Conservation (phyloP, 192 early-diverging fungal genomes). For the Podila horticola region DNA sequence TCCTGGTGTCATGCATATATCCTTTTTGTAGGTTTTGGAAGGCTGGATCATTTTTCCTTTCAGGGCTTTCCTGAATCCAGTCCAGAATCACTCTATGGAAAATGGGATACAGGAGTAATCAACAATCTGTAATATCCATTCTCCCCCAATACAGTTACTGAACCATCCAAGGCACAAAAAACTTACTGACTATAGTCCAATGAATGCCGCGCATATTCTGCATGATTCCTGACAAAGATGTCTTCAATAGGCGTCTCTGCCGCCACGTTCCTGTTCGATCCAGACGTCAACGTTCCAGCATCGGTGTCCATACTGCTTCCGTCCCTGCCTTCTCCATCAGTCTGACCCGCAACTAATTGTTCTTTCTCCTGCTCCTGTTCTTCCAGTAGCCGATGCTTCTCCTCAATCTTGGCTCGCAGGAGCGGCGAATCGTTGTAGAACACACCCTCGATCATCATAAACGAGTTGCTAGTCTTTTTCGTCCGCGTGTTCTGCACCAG, state of each 20-base stretch:
- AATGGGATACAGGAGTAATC: neutral
- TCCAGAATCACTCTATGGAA: conserved; percentile 67
- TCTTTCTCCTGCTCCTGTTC: conserved; percentile 2
- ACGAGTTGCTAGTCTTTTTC: conserved; percentile 70
- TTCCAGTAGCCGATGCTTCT: conserved; percentile 7
- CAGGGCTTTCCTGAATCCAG: conserved; percentile 69
- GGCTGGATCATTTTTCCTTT: conserved; percentile 58
- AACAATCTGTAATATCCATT: neutral
- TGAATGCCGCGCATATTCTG: conserved; percentile 9
- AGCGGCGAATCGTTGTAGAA: conserved; percentile 80
- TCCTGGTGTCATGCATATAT: conserved; percentile 68
- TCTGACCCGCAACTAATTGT: neutral
- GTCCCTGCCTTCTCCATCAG: neutral
- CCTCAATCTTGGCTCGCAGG: conserved; percentile 52
- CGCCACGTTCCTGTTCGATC: no score
- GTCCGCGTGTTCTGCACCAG: conserved; percentile 57
- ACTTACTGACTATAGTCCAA: conserved; percentile 73
- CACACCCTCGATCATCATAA: conserved; percentile 79
- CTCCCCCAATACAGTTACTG: neutral
- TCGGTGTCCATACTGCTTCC: neutral
- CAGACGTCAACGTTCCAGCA: neutral
- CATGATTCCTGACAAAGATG: conserved; percentile 19
- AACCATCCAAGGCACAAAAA: neutral
- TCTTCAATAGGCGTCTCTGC: conserved; percentile 14
- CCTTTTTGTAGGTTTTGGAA: conserved; percentile 59